Evolutionary conservation across 2,329 filamentous ascomycete genomes (phyloP).

Genomic region (Hypoxylon sp.): DNA sequence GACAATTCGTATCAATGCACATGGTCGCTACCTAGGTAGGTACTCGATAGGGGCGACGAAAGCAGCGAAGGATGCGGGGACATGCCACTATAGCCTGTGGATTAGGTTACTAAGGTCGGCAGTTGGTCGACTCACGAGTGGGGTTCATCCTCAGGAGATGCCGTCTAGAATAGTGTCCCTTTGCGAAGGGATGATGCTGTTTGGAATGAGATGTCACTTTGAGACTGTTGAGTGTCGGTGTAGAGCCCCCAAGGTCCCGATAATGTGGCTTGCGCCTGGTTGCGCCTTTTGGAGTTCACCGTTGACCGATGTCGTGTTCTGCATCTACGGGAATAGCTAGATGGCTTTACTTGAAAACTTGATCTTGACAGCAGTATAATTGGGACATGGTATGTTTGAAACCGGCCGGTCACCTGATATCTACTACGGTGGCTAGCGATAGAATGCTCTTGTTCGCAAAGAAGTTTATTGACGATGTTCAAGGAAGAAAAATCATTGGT

Average conservation of each 20-base stretch:
- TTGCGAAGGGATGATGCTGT: slow-evolving; percentile 9
- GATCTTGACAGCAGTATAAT: background rate
- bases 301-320: background rate
- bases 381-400: background rate
- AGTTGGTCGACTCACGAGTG: slow-evolving; percentile 37
- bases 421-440: background rate
- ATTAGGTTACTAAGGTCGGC: slow-evolving; percentile 36
- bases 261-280: background rate
- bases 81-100: slow-evolving; percentile 33
- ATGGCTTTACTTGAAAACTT: no score
- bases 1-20: background rate
- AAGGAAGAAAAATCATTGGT: background rate
- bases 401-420: background rate
- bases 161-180: slow-evolving; percentile 21
- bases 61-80: slow-evolving; percentile 33
- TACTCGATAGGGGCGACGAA: slow-evolving; percentile 15
- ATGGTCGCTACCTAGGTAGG: slow-evolving; percentile 3
- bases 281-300: background rate
- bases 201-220: slow-evolving; percentile 1
- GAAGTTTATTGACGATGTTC: background rate
- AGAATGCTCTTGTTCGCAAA: background rate
- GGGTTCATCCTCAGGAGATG: slow-evolving; percentile 32
- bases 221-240: background rate
- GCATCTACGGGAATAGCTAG: background rate
- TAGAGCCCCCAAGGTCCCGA: background rate